Evolutionary conservation across 495 filamentous ascomycete species (phyloP).

Genomic region (Aspergillus wentii): DNA sequence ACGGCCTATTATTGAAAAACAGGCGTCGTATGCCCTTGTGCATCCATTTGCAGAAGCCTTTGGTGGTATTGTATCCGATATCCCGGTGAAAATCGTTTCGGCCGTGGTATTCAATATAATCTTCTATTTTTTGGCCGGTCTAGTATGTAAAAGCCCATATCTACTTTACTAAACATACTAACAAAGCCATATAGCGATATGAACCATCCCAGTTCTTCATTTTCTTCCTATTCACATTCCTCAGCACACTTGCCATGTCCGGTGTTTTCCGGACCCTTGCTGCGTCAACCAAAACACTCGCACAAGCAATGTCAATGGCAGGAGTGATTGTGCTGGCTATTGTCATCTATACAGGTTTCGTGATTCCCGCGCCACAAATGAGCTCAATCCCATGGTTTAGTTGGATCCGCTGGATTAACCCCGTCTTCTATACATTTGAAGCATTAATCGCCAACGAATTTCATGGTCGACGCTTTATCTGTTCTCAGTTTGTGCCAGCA

Average conservation of each 20-base stretch:
- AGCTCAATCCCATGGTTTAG: conserved; percentile 42
- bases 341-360: conserved; percentile 45
- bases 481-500: conserved; percentile 46
- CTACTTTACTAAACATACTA: conserved; percentile 4
- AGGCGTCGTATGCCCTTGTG: conserved; percentile 61
- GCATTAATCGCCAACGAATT: conserved; percentile 53
- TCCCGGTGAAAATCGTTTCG: conserved; percentile 50
- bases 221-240: conserved; percentile 52
- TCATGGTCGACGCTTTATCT: conserved; percentile 45
- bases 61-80: conserved; percentile 54
- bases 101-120: conserved; percentile 49
- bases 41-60: conserved; percentile 57
- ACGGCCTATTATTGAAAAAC: conserved; percentile 62
- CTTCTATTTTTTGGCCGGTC: conserved; percentile 55
- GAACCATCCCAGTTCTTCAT: conserved; percentile 57
- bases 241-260: conserved; percentile 54
- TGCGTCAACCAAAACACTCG: conserved; percentile 40
- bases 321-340: conserved; percentile 42
- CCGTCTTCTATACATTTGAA: conserved; percentile 42
- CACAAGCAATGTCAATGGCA: conserved; percentile 46
- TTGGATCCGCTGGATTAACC: conserved; percentile 46
- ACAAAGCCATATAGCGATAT: conserved; percentile 21
- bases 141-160: conserved; percentile 24
- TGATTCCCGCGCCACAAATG: conserved; percentile 42
- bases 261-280: conserved; percentile 44